Conservation (phyloP, 164 flowering plant genomes). For the Umbilicus rupestris region DNA sequence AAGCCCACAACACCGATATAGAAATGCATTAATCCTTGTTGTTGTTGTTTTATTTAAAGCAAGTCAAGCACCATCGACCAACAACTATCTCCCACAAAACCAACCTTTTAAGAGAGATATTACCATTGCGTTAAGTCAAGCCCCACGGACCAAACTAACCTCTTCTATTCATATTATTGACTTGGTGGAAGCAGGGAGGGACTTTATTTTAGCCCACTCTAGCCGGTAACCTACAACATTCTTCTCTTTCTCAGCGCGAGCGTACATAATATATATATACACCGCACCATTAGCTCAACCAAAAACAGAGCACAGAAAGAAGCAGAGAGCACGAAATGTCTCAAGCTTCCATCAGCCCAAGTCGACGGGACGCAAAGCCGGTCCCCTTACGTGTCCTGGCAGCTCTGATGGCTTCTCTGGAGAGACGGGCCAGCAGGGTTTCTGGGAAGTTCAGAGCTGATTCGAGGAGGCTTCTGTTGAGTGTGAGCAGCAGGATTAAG, state of each 20-base stretch:
- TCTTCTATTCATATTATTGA: background rate
- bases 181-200: background rate
- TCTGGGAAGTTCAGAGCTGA: background rate
- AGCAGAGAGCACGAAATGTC: background rate
- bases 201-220: background rate
- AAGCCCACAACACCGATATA: background rate
- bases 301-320: background rate
- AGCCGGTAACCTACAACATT: conserved; percentile 2
- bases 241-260: background rate
- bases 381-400: background rate
- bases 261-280: background rate
- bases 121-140: no score
- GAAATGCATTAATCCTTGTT: no score
- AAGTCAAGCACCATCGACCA: conserved; percentile 4
- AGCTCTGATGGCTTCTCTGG: background rate
- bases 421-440: conserved; percentile 1
- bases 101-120: background rate
- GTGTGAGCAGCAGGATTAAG: conserved; percentile 8
- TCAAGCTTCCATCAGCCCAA: background rate
- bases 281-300: background rate
- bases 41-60: background rate
- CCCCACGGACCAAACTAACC: no score
- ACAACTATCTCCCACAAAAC: background rate
- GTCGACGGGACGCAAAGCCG: background rate
- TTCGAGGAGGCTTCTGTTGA: background rate